A percentile compares a stretch with the other conserved stretches of the same genome.
Conservation (phyloP, 352 stramenopile genomes). For the Pythium monospermum region DNA sequence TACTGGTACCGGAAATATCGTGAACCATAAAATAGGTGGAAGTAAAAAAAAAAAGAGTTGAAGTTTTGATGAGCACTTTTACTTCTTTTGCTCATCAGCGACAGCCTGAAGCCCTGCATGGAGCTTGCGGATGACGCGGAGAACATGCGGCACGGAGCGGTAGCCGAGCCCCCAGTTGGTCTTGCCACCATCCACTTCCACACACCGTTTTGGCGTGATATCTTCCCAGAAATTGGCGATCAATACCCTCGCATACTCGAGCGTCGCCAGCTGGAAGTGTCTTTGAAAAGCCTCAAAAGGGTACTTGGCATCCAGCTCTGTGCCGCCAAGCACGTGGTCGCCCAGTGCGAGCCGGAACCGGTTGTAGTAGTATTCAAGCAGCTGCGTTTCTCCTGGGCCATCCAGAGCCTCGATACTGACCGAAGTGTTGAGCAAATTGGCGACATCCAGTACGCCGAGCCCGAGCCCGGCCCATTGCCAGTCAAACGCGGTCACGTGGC, state of each 20-base stretch:
- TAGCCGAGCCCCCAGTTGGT: slow-evolving; percentile 72
- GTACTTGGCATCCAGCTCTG: slow-evolving; percentile 21
- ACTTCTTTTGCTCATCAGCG: slow-evolving; percentile 32
- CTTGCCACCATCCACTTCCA: slow-evolving; percentile 26
- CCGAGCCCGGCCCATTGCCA: slow-evolving; percentile 67
- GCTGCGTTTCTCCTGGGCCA: slow-evolving; percentile 23
- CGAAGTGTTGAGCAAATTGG: slow-evolving; percentile 66
- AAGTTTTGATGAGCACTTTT: too few relatives aligned
- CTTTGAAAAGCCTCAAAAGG: slow-evolving; percentile 45
- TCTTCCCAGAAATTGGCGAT: slow-evolving; percentile 57
- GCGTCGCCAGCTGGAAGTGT: slow-evolving; percentile 50
- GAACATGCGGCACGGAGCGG: slow-evolving; percentile 52
- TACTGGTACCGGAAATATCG: neutral
- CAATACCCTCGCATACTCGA: slow-evolving; percentile 63
- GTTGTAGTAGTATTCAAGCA: slow-evolving; percentile 59
- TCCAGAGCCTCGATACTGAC: slow-evolving; percentile 44
- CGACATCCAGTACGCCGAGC: slow-evolving; percentile 58
- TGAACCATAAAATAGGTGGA: too few relatives aligned
- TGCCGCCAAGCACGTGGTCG: slow-evolving; percentile 1
- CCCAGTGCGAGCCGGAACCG: slow-evolving; percentile 21
- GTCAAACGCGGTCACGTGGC: slow-evolving; percentile 57
- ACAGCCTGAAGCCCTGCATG: slow-evolving; percentile 30
- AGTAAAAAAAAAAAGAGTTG: too few relatives aligned
- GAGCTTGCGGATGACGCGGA: slow-evolving; percentile 51
- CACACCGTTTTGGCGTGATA: slow-evolving; percentile 44